A percentile compares a stretch with the other conserved stretches of the same genome.
Evolutionary conservation across 2,329 filamentous ascomycete species (phyloP).

Genomic region (Fusarium solani-melongenae): DNA sequence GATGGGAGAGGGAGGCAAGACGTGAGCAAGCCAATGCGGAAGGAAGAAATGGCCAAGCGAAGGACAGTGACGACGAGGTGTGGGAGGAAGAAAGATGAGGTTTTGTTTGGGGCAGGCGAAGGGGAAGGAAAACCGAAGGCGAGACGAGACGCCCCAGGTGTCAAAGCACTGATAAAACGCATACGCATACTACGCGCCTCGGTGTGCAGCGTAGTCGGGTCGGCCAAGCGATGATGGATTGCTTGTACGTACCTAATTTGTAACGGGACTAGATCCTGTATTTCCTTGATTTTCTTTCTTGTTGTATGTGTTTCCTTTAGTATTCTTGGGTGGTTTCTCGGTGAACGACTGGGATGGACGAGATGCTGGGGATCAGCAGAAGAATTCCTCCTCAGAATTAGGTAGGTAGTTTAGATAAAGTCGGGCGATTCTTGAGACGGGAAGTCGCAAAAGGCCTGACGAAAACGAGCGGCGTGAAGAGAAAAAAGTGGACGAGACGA

Average conservation of each 20-base stretch:
- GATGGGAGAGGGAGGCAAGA: background rate
- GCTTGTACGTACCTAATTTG: constrained; percentile 40
- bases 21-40: constrained; percentile 21
- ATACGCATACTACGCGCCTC: constrained; percentile 33
- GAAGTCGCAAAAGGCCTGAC: constrained; percentile 45
- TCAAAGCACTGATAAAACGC: constrained; percentile 30
- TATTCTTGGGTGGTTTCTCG: constrained; percentile 35
- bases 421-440: constrained; percentile 36
- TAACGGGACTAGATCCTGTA: constrained; percentile 30
- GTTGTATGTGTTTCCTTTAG: constrained; percentile 9
- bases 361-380: constrained; percentile 9
- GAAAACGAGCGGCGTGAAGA: constrained; percentile 54
- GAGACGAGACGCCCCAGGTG: constrained; percentile 22
- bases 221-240: constrained; percentile 26
- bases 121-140: constrained; percentile 30
- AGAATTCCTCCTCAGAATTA: constrained; percentile 40
- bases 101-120: constrained; percentile 17
- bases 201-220: constrained; percentile 23
- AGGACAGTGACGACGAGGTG: background rate
- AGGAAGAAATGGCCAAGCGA: constrained; percentile 15
- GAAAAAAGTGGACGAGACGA: constrained; percentile 46
- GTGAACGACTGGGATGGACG: constrained; percentile 34
- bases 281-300: constrained; percentile 29
- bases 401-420: constrained; percentile 16
- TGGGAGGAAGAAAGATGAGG: constrained; percentile 11